Percentiles rank a stretch among this genome's conserved stretches.
These are phyloP conservation scores for Sporothrix dimorphospora DNA, from an alignment of 2,329 filamentous ascomycete genomes.

Conservation along the genomic window DNA sequence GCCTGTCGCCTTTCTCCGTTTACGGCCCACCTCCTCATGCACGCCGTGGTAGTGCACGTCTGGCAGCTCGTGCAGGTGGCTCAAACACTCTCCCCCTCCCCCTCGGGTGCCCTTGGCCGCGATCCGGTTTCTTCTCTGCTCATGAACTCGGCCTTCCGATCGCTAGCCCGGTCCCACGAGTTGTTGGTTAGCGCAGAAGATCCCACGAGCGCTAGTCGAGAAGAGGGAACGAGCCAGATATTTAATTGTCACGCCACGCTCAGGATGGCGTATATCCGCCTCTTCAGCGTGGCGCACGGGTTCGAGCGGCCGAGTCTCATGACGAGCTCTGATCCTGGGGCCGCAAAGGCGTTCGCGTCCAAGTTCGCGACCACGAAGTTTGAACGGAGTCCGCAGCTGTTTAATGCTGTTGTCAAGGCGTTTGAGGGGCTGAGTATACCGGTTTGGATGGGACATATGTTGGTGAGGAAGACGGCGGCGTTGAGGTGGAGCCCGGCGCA, in stretches of 20 bases:
- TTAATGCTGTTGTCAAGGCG: neutral
- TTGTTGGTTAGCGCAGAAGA: neutral
- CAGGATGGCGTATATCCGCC: neutral
- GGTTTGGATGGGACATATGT: neutral
- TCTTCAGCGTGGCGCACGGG: neutral
- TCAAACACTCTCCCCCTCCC: no score
- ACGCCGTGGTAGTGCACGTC: neutral
- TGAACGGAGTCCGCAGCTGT: neutral
- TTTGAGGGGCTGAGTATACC: neutral
- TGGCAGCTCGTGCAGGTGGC: neutral
- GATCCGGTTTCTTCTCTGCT: no score
- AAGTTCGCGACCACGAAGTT: neutral
- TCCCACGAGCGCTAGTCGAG: neutral
- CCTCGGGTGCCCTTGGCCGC: no score
- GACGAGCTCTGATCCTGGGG: neutral
- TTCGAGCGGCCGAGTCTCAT: neutral
- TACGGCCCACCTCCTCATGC: neutral
- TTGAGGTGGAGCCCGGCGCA: neutral
- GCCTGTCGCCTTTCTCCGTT: neutral
- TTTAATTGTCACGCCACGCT: neutral
- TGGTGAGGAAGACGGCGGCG: neutral
- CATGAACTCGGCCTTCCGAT: no score
- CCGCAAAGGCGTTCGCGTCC: neutral
- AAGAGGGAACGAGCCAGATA: neutral
- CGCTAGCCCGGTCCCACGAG: no score